Percentiles rank a stretch among this genome's conserved stretches.
These are phyloP conservation scores for Candida ulmi DNA, from an alignment of 805 yeast species.

Conservation along the genomic window DNA sequence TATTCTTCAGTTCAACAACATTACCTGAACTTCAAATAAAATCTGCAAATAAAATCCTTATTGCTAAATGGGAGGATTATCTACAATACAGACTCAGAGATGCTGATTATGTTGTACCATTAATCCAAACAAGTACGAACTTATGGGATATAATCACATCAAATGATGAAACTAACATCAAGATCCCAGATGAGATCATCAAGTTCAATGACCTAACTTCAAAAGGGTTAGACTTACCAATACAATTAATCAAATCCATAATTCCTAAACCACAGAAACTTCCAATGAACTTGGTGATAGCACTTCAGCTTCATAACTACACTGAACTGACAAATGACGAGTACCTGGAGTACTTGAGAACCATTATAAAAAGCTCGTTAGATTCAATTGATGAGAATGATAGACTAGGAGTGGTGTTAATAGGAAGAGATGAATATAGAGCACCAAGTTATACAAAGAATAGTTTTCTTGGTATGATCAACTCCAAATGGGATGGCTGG, in stretches of 20 bases:
- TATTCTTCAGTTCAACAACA: conserved; percentile 34
- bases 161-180: conserved; percentile 21
- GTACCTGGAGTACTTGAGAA: conserved; percentile 23
- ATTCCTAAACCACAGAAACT: conserved; percentile 34
- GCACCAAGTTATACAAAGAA: conserved; percentile 30
- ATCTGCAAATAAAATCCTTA: conserved; percentile 26
- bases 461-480: conserved; percentile 39
- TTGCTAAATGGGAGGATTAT: conserved; percentile 37
- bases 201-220: conserved; percentile 31
- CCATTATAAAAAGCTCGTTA: conserved; percentile 24
- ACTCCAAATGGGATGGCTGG: conserved; percentile 45
- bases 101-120: conserved; percentile 19
- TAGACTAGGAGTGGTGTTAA: conserved; percentile 40
- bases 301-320: conserved; percentile 35
- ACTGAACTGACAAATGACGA: conserved; percentile 22
- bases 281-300: conserved; percentile 37
- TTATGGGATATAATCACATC: conserved; percentile 37
- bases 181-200: conserved; percentile 34
- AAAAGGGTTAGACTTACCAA: conserved; percentile 37
- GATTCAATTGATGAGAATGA: conserved; percentile 30
- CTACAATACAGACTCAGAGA: conserved; percentile 9
- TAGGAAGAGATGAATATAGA: conserved; percentile 41
- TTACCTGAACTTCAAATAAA: conserved; percentile 39
- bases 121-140: conserved; percentile 45
- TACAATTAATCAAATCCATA: conserved; percentile 30